Percentiles rank a stretch among this genome's conserved stretches.
Evolutionary conservation across 2,329 filamentous ascomycete species (phyloP).

Genomic region (Paraconiothyrium sp.): DNA sequence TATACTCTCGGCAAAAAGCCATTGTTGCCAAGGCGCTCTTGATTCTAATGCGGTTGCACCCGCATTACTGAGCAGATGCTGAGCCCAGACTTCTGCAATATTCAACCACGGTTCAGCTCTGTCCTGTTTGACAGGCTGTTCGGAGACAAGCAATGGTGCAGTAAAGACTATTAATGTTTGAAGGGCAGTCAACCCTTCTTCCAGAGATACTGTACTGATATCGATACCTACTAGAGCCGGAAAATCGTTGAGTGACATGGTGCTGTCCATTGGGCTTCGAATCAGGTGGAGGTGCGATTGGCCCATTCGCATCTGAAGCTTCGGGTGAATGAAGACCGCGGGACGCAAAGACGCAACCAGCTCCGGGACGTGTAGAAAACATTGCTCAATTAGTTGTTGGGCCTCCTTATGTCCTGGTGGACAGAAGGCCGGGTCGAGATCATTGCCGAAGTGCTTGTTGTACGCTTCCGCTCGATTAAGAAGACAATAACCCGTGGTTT

Average conservation of each 20-base stretch:
- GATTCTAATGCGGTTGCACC: background rate
- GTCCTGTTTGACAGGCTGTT: conserved; percentile 6
- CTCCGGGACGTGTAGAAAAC: conserved; percentile 1
- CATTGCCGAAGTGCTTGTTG: background rate
- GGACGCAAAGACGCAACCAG: conserved; percentile 5
- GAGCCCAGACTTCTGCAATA: conserved; percentile 9
- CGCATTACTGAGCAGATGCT: conserved; percentile 10
- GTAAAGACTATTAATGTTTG: conserved; percentile 15
- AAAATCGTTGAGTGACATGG: background rate
- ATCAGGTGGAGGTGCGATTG: background rate
- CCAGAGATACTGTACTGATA: conserved; percentile 6
- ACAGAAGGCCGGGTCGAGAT: conserved; percentile 6
- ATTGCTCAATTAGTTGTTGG: conserved; percentile 4
- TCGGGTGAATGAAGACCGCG: conserved; percentile 14
- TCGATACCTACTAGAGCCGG: conserved; percentile 1
- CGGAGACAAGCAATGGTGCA: conserved; percentile 6
- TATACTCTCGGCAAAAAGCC: conserved; percentile 20
- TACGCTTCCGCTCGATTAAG: conserved; percentile 5
- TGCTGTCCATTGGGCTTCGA: background rate
- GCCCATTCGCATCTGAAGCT: conserved; percentile 5
- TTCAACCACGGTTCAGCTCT: conserved; percentile 11
- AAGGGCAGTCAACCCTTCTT: conserved; percentile 11
- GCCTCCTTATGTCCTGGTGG: conserved; percentile 7
- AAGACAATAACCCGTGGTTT: conserved; percentile 2
- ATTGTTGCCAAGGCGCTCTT: conserved; percentile 15